Conservation (phyloP, 1,284 basidiomycete genomes). For the Afroboletus lepidellus region DNA sequence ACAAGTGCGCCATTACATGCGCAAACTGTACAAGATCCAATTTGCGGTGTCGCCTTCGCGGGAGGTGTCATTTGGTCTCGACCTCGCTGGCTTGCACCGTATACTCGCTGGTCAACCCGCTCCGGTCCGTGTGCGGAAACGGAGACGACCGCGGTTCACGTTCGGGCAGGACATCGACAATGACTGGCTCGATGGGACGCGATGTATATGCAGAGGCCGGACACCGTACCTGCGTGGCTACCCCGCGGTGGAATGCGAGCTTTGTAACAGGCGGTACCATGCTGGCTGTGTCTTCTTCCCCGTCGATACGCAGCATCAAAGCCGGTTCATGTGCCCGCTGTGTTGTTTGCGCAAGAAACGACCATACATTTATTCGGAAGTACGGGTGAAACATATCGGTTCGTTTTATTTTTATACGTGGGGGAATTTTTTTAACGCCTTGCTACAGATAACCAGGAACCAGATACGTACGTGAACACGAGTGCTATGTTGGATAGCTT, state of each 20-base stretch:
- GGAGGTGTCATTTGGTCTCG: constrained; percentile 75
- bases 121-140: constrained; percentile 53
- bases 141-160: constrained; percentile 64
- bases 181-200: constrained; percentile 71
- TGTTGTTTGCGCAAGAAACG: constrained; percentile 72
- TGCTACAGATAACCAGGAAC: constrained; percentile 42
- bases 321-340: constrained; percentile 63
- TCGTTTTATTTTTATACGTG: constrained; percentile 31
- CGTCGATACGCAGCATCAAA: constrained; percentile 37
- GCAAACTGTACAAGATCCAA: constrained; percentile 80
- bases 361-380: constrained; percentile 67
- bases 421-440: too few relatives aligned
- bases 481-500: constrained; percentile 70
- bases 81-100: constrained; percentile 75
- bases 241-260: constrained; percentile 63
- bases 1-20: constrained; percentile 83
- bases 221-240: constrained; percentile 57
- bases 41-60: constrained; percentile 76
- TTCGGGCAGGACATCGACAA: constrained; percentile 75
- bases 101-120: constrained; percentile 68
- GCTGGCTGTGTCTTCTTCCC: constrained; percentile 74
- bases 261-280: constrained; percentile 66
- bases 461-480: constrained; percentile 64
- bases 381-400: constrained; percentile 68
- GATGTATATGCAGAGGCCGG: constrained; percentile 76